Conservation (phyloP, 768 basidiomycete species). For the Hygrophorus pudorinus region DNA sequence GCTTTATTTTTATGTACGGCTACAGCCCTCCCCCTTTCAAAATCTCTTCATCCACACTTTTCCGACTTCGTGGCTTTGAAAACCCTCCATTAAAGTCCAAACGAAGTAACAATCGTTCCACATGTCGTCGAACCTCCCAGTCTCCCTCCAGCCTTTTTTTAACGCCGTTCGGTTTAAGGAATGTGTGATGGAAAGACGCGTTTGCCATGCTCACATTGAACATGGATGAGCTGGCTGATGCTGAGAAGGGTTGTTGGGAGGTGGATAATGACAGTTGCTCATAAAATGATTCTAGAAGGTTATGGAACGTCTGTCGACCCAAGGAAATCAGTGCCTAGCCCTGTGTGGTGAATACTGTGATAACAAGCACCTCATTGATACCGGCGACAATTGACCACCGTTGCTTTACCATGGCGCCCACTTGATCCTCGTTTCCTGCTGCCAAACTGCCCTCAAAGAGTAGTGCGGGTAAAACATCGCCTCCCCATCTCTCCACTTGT, state of each 20-base stretch:
- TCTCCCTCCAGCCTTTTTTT: constrained; percentile 49
- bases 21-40: constrained; percentile 30
- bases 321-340: background rate
- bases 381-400: constrained; percentile 59
- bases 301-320: constrained; percentile 47
- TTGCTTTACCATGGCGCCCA: constrained; percentile 67
- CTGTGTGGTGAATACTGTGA: background rate
- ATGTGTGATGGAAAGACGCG: constrained; percentile 19
- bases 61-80: constrained; percentile 35
- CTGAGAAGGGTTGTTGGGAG: constrained; percentile 60
- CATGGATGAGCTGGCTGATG: constrained; percentile 54
- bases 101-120: constrained; percentile 73
- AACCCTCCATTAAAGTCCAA: constrained; percentile 80
- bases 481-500: constrained; percentile 87
- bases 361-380: constrained; percentile 57
- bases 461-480: constrained; percentile 78
- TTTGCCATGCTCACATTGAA: constrained; percentile 48
- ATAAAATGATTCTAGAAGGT: constrained; percentile 66
- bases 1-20: too few species aligned
- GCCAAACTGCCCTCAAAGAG: constrained; percentile 68
- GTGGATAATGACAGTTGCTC: constrained; percentile 70
- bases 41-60: constrained; percentile 19
- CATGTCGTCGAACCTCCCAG: constrained; percentile 64
- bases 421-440: constrained; percentile 42
- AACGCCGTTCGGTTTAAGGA: constrained; percentile 38